phyloP scores from a whole-genome alignment of 2,329 filamentous ascomycete genomes.

The Hawksworthiomyces lignivorus region DNA sequence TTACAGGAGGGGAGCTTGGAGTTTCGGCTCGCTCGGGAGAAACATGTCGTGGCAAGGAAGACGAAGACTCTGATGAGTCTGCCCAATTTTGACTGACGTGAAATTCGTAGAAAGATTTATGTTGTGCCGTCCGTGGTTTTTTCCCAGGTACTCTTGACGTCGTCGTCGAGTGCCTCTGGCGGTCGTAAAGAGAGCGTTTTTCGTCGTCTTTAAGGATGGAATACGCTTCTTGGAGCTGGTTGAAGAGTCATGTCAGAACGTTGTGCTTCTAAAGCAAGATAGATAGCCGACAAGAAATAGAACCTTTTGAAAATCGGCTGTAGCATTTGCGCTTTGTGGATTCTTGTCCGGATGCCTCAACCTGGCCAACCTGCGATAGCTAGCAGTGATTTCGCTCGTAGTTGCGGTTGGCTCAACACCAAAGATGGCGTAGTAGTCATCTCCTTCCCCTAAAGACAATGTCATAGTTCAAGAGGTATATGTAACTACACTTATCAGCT shows the following conservation, averaged over 20 bases:
- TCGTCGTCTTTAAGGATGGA: slow-evolving; percentile 14
- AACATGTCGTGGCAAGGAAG: slow-evolving; percentile 1
- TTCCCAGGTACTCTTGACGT: no score
- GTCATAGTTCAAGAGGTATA: no score
- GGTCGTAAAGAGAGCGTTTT: slow-evolving; percentile 11
- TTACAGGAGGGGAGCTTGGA: background rate
- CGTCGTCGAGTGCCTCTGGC: background rate
- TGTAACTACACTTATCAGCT: no score
- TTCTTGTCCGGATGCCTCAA: slow-evolving; percentile 21
- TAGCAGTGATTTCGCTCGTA: slow-evolving; percentile 11
- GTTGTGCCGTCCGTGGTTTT: no score
- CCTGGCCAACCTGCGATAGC: slow-evolving; percentile 18
- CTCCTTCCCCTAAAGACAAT: no score
- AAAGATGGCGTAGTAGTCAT: slow-evolving; percentile 19
- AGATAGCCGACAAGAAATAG: background rate
- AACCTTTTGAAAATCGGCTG: slow-evolving; percentile 19
- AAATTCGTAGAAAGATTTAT: background rate
- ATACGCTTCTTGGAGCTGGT: slow-evolving; percentile 18
- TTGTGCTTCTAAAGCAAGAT: no score
- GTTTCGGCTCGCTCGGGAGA: background rate
- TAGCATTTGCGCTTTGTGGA: slow-evolving; percentile 16
- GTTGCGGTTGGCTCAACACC: slow-evolving; percentile 12
- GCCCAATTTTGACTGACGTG: background rate
- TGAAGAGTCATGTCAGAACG: no score
- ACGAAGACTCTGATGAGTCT: background rate